A percentile compares a stretch with the other conserved stretches of the same genome.
Evolutionary conservation across 148 eudicot genomes (phyloP).

Genomic region (Limonium bicolor): DNA sequence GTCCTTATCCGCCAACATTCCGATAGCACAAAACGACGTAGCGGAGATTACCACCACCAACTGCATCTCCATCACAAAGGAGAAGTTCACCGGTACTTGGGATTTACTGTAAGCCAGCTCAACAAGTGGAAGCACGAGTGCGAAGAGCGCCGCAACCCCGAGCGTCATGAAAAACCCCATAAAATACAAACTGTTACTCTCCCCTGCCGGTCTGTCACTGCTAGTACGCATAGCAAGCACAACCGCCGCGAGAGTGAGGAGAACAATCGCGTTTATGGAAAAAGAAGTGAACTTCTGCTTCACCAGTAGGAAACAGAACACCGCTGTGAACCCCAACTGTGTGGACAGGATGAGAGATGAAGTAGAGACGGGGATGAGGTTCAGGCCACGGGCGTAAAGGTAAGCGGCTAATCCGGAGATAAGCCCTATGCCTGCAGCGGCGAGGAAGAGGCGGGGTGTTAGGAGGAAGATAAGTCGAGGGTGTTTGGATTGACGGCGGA

Average conservation of each 20-base stretch:
- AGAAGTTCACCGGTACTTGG: conserved; percentile 18
- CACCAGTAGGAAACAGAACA: conserved; percentile 33
- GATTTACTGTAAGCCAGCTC: conserved; percentile 42
- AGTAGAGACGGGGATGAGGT: conserved; percentile 55
- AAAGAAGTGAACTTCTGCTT: conserved; percentile 43
- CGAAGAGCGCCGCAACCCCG: conserved; percentile 33
- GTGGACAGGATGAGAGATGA: conserved; percentile 46
- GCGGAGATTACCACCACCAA: conserved; percentile 34
- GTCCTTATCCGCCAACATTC: conserved; percentile 39
- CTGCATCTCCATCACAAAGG: conserved; percentile 60
- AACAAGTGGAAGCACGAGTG: conserved; percentile 40
- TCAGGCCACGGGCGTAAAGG: conserved; percentile 39
- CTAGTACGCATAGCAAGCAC: conserved; percentile 45
- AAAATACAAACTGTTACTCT: conserved; percentile 18
- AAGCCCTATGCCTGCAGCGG: conserved; percentile 20
- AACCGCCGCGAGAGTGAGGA: conserved; percentile 42
- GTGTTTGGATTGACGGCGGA: conserved; percentile 7
- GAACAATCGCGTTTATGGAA: conserved; percentile 37
- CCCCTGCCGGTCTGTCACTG: conserved; percentile 31
- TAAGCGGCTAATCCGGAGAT: conserved; percentile 47
- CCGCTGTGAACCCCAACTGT: conserved; percentile 51
- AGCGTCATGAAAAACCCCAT: conserved; percentile 46
- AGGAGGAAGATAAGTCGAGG: background rate
- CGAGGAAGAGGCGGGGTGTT: conserved; percentile 5
- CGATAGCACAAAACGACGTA: conserved; percentile 33